Base-by-base conservation (phyloP, 768 basidiomycete species). In the Phaeolepiota aurea region DNA sequence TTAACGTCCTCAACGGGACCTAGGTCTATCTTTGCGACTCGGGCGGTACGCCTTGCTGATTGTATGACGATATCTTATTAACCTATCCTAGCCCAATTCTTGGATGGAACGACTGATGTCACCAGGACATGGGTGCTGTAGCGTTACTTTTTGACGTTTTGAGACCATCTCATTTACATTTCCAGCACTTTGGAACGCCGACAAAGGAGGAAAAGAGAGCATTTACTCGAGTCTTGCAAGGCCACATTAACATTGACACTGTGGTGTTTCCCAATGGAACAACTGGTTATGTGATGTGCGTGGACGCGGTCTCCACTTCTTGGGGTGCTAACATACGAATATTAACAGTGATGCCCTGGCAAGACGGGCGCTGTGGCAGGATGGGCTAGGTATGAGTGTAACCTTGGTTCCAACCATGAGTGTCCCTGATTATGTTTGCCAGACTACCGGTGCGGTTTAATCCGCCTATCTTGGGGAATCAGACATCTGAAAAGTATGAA, bases 51-150 rank as follows among this genome's bases (percentile, higher is more conserved):
- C 9, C 15, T 3, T 20, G 19, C n/a, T n/a, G n/a, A n/a, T n/a
- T n/a, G n/a, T n/a, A n/a, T n/a, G n/a, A n/a, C n/a, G n/a, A n/a
- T 23, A 1, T 9, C 11, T 32, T 31, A 15, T 20, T 10, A 23
- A 7, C 3, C 14, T 34, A 3, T 15, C 14, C 13, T 45, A 84
- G 83, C 74, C 2, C 92, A 96, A 61, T 94, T 82, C 62, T 57
- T 77, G 22, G 94, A 98, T 49, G 94, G 94, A 7, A 98, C 94
- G 0, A 99, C 96, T 1, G 94, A 99, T 54, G 86, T 87, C 12
- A 94, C 92, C 1, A 70, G 93, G 32, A 96, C 90, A 45, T 83
- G 79, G 80, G 87, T 84, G 53, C 50, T 74, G 21, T 16, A 22
- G 41, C 11, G n/a, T 16, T 38, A 23, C 18, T 13, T 30, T 25